Base-by-base conservation (phyloP, 179 eudicot species). In the Nepenthes alata region DNA sequence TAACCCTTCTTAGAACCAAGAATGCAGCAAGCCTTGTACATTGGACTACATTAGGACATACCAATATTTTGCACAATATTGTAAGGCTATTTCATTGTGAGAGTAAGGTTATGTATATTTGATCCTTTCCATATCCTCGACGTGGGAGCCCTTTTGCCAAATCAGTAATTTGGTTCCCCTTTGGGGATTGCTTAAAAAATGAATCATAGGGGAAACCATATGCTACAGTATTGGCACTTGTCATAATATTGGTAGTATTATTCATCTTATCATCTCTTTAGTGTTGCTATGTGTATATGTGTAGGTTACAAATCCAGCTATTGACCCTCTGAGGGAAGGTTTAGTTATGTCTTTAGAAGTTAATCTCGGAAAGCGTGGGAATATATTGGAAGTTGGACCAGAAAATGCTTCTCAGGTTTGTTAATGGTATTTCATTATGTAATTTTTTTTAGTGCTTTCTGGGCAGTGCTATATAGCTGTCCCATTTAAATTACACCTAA, bases 331-430 rank as follows among this genome's bases (percentile, higher is more conserved):
- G 12, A 82, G 97, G 74, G 99, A 94, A 78, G 99, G 97, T 51
- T 72, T 94, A 57, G 99, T 94, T 36, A 94, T 94, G 99, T 90
- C 99, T 66, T 94, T 94, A 66, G 99, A 94, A 69, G 94, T 90
- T 55, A 93, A 85, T 72, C 81, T 93, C 66, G 99, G 99, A 60
- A 90, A 82, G 82, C 95, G 99, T 68, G 76, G 99, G 58, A 93
- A 93, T 74, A 85, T 93, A 62, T 74, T 93, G 56, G 97, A 85
- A 70, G 87, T 84, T 77, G 99, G 99, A 75, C 97, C 99, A 47
- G 95, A 93, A 70, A 90, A 93, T 79, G 95, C 89, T 59, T 93
- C 95, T 65, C 99, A 93, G 97, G 99, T 89, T 55, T 67, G 73
- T 65, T 45, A 58, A 58, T 15, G 45, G 61, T 38, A 59, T 62